These are phyloP conservation scores for Sporothrix sp. DNA, from an alignment of 2,329 filamentous ascomycete species.

Conservation along the genomic window DNA sequence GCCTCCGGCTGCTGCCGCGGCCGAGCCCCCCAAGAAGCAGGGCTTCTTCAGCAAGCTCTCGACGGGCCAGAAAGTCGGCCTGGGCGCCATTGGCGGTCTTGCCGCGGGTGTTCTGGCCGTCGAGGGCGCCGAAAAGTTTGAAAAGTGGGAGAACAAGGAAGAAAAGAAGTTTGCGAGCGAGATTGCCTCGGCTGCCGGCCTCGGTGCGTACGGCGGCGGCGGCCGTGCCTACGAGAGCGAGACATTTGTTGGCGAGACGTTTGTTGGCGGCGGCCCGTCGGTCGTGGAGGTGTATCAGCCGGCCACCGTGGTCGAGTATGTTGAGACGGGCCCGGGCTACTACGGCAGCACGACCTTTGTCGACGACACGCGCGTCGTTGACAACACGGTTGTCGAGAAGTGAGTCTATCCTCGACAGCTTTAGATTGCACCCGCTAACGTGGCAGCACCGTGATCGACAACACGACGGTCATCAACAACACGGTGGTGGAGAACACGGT, in stretches of 20 bases:
- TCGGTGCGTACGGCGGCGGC: not conserved
- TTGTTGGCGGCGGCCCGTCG: not conserved
- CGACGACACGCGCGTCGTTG: constrained; percentile 3
- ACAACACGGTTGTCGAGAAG: not conserved
- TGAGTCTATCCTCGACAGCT: too few relatives aligned
- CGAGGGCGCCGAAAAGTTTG: constrained; percentile 12
- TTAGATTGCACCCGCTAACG: too few relatives aligned
- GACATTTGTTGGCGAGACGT: not conserved
- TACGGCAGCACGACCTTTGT: constrained; percentile 9
- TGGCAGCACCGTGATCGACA: not conserved
- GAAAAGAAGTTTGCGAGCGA: constrained; percentile 11
- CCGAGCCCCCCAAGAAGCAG: constrained; percentile 1
- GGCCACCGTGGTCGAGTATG: constrained; percentile 9
- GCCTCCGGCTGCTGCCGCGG: not conserved
- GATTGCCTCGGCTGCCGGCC: constrained; percentile 5
- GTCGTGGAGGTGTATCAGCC: constrained; percentile 5
- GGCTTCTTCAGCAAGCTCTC: constrained; percentile 13
- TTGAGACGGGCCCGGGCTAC: constrained; percentile 6
- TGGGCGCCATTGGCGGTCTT: constrained; percentile 10
- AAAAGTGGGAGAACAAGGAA: constrained; percentile 9
- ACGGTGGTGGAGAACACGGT: not conserved
- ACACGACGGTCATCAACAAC: not conserved
- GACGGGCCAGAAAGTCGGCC: constrained; percentile 12
- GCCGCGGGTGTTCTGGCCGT: constrained; percentile 11
- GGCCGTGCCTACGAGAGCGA: not conserved